phyloP scores from a whole-genome alignment of 2,329 filamentous ascomycete genomes.

The Berkeleyomyces rouxiae region DNA sequence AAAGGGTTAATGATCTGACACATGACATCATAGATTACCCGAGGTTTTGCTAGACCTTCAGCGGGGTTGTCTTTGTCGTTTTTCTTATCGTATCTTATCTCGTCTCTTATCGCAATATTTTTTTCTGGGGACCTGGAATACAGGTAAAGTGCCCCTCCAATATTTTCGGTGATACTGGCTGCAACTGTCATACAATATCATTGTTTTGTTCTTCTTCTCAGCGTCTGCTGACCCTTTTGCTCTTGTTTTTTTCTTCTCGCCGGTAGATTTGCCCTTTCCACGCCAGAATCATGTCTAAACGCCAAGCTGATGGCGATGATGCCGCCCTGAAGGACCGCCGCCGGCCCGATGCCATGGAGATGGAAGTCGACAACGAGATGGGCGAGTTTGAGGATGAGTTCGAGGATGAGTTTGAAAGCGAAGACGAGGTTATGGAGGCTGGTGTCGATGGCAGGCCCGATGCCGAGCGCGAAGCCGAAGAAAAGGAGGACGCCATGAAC shows the following conservation, averaged over 20 bases:
- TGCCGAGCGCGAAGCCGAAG: conserved; percentile 79
- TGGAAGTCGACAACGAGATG: conserved; percentile 45
- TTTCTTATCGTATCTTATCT: background rate
- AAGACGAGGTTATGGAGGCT: conserved; percentile 83
- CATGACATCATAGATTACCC: background rate
- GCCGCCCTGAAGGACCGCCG: conserved; percentile 42
- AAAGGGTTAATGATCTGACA: background rate
- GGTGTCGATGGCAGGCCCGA: conserved; percentile 87
- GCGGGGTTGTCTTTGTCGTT: background rate
- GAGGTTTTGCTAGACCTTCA: background rate
- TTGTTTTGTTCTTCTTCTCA: background rate
- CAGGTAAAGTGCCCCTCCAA: background rate
- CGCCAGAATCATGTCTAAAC: conserved; percentile 37
- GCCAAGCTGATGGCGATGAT: conserved; percentile 33
- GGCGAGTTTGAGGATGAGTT: conserved; percentile 92
- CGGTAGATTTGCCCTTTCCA: no score
- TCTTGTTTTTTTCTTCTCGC: no score
- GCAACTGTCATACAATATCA: background rate
- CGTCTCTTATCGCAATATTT: conserved; percentile 5
- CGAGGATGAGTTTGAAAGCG: conserved; percentile 75
- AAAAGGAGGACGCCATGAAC: conserved; percentile 74
- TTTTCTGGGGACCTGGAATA: background rate
- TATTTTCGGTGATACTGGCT: background rate
- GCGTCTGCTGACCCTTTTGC: no score
- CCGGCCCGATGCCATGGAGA: conserved; percentile 47